Conservation (phyloP, 257 asterid genomes). For the Penstemon eatonii region DNA sequence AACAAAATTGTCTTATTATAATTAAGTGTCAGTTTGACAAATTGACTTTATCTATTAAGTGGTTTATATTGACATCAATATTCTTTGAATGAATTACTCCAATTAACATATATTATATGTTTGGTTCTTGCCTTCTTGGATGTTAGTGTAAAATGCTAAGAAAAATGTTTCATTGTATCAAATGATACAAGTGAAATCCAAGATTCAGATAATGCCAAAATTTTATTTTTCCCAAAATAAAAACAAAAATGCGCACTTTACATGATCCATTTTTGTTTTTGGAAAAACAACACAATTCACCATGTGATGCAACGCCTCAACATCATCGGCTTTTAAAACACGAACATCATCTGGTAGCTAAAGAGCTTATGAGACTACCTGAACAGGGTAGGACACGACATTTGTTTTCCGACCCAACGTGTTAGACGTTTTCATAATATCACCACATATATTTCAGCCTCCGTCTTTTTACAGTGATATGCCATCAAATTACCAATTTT, state of each 20-base stretch:
- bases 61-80: neutral
- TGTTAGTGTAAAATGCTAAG: too few species aligned
- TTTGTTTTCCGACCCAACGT: constrained; percentile 56
- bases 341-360: constrained; percentile 79
- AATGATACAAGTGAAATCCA: too few species aligned
- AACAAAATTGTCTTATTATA: constrained; percentile 3
- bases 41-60: neutral
- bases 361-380: too few species aligned
- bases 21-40: too few species aligned
- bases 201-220: neutral
- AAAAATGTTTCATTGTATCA: too few species aligned
- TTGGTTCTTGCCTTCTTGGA: too few species aligned
- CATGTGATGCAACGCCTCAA: constrained; percentile 67
- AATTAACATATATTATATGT: too few species aligned
- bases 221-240: too few species aligned
- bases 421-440: too few species aligned
- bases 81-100: neutral
- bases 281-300: constrained; percentile 95
- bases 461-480: constrained; percentile 73
- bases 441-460: constrained; percentile 81
- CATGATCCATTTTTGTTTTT: constrained; percentile 47
- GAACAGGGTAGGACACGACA: constrained; percentile 40
- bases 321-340: constrained; percentile 58
- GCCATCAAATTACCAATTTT: constrained; percentile 39
- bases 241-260: constrained; percentile 21